A percentile compares a stretch with the other conserved stretches of the same genome.
Conservation (phyloP, 2,329 filamentous ascomycete genomes). For the Venturiaceae sp. region DNA sequence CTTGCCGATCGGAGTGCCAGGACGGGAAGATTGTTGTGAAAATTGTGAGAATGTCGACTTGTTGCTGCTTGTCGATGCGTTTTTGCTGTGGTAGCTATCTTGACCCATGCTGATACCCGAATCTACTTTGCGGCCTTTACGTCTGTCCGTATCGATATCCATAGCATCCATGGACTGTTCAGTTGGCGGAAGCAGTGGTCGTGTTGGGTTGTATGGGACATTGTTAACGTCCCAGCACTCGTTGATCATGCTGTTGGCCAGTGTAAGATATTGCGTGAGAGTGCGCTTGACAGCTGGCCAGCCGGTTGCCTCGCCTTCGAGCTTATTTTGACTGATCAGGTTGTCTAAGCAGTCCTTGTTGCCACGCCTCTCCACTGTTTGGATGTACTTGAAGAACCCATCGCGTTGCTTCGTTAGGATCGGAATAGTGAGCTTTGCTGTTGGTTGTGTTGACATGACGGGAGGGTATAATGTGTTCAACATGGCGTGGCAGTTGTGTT, state of each 20-base stretch:
- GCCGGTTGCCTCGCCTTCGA: constrained; percentile 41
- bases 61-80: constrained; percentile 23
- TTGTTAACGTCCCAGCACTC: constrained; percentile 44
- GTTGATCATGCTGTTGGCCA: constrained; percentile 51
- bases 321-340: constrained; percentile 44
- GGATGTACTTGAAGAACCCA: constrained; percentile 53
- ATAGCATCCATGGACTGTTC: constrained; percentile 2
- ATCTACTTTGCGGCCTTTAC: constrained; percentile 43
- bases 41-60: constrained; percentile 6
- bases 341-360: constrained; percentile 38
- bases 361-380: constrained; percentile 46
- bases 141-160: constrained; percentile 13
- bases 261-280: constrained; percentile 48
- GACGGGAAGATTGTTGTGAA: constrained; percentile 18
- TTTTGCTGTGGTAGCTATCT: constrained; percentile 18
- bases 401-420: constrained; percentile 49
- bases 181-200: constrained; percentile 17
- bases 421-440: constrained; percentile 40
- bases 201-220: constrained; percentile 20
- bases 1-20: constrained; percentile 6
- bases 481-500: constrained; percentile 57
- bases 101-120: constrained; percentile 51
- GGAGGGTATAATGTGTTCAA: constrained; percentile 59
- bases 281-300: constrained; percentile 41
- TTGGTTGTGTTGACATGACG: constrained; percentile 29